A percentile compares a stretch with the other conserved stretches of the same genome.
Conservation (phyloP, 306 rosid genomes). For the Ochetophila trinervis region DNA sequence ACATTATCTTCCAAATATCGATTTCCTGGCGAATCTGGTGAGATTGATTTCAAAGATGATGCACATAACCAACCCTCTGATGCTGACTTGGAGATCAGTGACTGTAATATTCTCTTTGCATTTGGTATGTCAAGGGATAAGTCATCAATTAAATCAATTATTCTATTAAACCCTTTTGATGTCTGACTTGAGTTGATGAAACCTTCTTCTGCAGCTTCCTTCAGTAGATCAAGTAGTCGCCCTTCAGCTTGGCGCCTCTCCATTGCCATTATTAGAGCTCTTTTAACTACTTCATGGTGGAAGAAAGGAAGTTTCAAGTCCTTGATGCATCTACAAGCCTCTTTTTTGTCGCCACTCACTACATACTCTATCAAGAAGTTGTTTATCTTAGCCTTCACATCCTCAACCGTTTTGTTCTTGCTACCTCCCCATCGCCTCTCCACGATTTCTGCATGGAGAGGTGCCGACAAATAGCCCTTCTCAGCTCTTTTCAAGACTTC, state of each 20-base stretch:
- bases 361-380: constrained; percentile 59
- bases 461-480: constrained; percentile 62
- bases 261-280: constrained; percentile 76
- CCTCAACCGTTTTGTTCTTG: constrained; percentile 57
- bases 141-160: constrained; percentile 63
- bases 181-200: constrained; percentile 63
- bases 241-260: constrained; percentile 59
- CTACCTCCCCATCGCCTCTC: constrained; percentile 71
- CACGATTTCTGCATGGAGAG: constrained; percentile 59
- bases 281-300: constrained; percentile 62
- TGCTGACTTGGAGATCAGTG: constrained; percentile 56
- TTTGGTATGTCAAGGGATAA: constrained; percentile 71
- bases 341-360: constrained; percentile 67
- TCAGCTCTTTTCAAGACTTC: constrained; percentile 57
- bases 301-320: constrained; percentile 70
- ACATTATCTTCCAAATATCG: constrained; percentile 36
- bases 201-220: constrained; percentile 68
- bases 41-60: constrained; percentile 56
- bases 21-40: constrained; percentile 41
- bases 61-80: constrained; percentile 79
- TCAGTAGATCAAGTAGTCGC: constrained; percentile 49
- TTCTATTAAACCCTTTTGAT: constrained; percentile 56
- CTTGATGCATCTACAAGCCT: constrained; percentile 65
- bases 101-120: constrained; percentile 45
- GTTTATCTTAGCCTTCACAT: constrained; percentile 57